Percentiles rank a stretch among this genome's conserved stretches.
These are phyloP conservation scores for Penicillium janthinellum DNA, from an alignment of 2,329 filamentous ascomycete species.

Conservation along the genomic window DNA sequence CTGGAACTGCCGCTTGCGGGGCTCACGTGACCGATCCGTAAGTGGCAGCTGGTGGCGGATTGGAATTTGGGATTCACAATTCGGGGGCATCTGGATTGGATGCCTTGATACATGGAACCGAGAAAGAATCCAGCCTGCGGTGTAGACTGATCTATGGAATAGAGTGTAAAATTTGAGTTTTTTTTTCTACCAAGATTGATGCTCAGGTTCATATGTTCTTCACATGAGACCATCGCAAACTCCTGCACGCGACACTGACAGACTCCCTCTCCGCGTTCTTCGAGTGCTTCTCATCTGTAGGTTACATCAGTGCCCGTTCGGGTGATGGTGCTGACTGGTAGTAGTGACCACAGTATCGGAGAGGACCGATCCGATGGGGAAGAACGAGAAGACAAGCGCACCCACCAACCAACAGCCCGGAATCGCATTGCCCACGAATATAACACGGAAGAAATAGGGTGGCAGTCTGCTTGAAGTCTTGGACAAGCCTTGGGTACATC, in stretches of 20 bases:
- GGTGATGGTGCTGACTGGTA: not conserved
- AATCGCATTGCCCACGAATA: slow-evolving; percentile 17
- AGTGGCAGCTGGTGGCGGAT: slow-evolving; percentile 19
- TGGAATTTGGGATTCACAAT: not conserved
- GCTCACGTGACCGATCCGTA: slow-evolving; percentile 19
- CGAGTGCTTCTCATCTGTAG: not conserved
- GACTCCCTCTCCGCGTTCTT: not conserved
- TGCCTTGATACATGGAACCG: not conserved
- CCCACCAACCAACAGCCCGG: not conserved
- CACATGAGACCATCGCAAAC: not conserved
- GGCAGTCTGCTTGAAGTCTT: not conserved
- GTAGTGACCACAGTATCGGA: slow-evolving; percentile 11
- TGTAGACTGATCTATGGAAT: not conserved
- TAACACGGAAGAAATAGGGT: slow-evolving; percentile 19
- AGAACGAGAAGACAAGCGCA: not conserved
- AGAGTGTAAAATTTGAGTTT: too few relatives aligned
- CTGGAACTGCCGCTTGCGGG: slow-evolving; percentile 13
- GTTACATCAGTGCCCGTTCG: slow-evolving; percentile 10
- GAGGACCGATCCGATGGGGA: slow-evolving; percentile 22
- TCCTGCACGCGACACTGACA: slow-evolving; percentile 9
- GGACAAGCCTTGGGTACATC: not conserved
- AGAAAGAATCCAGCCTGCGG: not conserved
- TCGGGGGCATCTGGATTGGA: too few relatives aligned
- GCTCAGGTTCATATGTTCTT: too few relatives aligned
- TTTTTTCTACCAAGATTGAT: too few relatives aligned